Evolutionary conservation across 257 asterid species (phyloP).

Genomic region (Parsonsia alboflavescens): DNA sequence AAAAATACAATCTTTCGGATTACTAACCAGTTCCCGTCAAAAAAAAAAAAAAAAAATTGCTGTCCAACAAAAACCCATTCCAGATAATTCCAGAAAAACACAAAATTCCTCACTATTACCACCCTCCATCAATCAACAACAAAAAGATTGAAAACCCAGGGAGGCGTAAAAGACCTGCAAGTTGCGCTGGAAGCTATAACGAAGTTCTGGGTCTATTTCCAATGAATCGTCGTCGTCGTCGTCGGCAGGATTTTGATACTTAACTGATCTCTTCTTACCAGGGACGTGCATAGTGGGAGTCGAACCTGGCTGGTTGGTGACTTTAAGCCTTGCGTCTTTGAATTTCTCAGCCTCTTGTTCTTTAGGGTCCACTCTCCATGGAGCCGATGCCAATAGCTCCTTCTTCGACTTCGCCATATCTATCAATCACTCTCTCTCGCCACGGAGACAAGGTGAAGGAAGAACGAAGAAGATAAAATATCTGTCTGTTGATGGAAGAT

Average conservation of each 20-base stretch:
- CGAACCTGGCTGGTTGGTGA: slow-evolving; percentile 73
- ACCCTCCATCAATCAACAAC: not conserved
- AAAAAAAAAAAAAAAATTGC: not conserved
- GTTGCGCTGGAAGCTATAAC: slow-evolving; percentile 95
- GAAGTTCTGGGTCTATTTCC: slow-evolving; percentile 85
- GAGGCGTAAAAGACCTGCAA: slow-evolving; percentile 45
- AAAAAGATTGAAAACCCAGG: not conserved
- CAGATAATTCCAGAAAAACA: not conserved
- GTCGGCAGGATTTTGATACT: slow-evolving; percentile 28
- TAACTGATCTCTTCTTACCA: slow-evolving; percentile 49
- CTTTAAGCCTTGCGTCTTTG: slow-evolving; percentile 74
- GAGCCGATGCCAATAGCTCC: slow-evolving; percentile 87
- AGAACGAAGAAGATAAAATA: not conserved
- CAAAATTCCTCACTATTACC: not conserved
- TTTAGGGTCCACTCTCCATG: slow-evolving; percentile 70
- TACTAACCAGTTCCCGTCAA: not conserved
- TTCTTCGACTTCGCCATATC: slow-evolving; percentile 72
- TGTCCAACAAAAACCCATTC: not conserved
- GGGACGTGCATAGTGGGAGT: slow-evolving; percentile 85
- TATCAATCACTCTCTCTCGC: too few relatives aligned
- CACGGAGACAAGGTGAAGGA: not conserved
- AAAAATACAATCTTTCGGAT: not conserved
- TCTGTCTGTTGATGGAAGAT: not conserved
- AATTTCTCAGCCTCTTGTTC: slow-evolving; percentile 52
- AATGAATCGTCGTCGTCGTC: slow-evolving; percentile 43